Conservation (phyloP, 2,329 filamentous ascomycete genomes). For the Cladophialophora bantiana region DNA sequence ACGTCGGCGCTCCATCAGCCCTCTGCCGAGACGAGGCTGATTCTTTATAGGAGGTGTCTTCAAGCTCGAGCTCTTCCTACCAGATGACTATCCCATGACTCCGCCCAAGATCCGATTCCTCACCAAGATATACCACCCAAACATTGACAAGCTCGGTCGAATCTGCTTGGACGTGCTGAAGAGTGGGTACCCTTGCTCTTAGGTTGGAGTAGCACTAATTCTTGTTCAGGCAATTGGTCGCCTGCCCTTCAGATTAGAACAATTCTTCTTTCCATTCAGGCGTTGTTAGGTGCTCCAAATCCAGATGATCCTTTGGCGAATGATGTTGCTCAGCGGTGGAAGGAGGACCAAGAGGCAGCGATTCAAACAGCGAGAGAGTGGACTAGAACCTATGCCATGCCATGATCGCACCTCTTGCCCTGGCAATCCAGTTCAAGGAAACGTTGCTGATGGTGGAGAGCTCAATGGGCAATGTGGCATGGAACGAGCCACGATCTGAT, state of each 20-base stretch:
- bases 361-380: constrained; percentile 92
- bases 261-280: constrained; percentile 98
- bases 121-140: constrained; percentile 99
- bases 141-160: constrained; percentile 95
- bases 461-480: not conserved
- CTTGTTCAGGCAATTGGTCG: constrained; percentile 89
- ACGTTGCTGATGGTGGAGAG: not conserved
- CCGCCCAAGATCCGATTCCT: constrained; percentile 98
- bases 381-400: constrained; percentile 72
- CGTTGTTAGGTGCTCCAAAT: constrained; percentile 92
- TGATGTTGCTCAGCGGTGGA: constrained; percentile 97
- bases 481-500: not conserved
- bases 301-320: constrained; percentile 98
- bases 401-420: not conserved
- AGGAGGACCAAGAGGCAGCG: constrained; percentile 90
- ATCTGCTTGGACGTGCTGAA: constrained; percentile 98
- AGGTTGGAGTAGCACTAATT: constrained; percentile 5
- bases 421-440: not conserved
- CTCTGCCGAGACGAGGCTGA: constrained; percentile 6
- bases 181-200: constrained; percentile 64
- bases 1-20: constrained; percentile 39
- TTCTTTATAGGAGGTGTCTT: constrained; percentile 74
- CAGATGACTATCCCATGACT: constrained; percentile 99
- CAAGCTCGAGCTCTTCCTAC: constrained; percentile 95
- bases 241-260: constrained; percentile 97